Base-by-base conservation (phyloP, 257 asterid species). In the Nicotiana noctiflora region DNA sequence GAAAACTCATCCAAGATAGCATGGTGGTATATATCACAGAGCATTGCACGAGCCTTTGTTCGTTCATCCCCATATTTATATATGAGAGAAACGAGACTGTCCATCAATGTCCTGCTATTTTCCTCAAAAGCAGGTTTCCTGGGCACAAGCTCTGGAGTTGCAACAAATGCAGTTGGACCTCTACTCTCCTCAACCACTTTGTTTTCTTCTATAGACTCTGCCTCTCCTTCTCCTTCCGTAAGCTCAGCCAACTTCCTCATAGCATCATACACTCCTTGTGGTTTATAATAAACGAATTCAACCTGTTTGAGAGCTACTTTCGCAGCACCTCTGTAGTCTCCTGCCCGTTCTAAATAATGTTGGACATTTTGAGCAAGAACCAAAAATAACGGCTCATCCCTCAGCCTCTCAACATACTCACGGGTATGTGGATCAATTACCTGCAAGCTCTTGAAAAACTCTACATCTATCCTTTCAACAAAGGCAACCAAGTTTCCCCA, bases 41-140 rank as follows among this genome's bases (percentile, higher is more conserved):
- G 99, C 99, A 95, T 93, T 2, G 99, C 99, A 67, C 99, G 99
- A 27, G 99, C 99, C 85, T 93, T 95, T 0, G 97, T 95, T 44
- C 98, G 81, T 83, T 95, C 99, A 85, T 95, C 99, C 5, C 98
- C 98, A 66, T 88, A 85, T 84, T 87, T 89, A 86, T 94, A 94
- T 67, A 95, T 91, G 81, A 91, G 89, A 0, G 98, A 90, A 68
- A 95, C 98, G 81, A 93, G 95, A 31, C 67, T 66, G 74, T 95
- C 98, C 94, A 95, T 90, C 86, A 90, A 87, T 19, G 91, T 52
- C 87, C 99, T 87, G 86, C 98, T 90, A 78, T 85, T 92, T 85
- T 91, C 99, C 0, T 96, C 93, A 83, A 95, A 95, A 32, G 97
- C 85, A 44, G 98, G 94, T 74, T 88, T 93, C 44, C 99, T 92